phyloP scores from a whole-genome alignment of 192 early-diverging fungal species.

The Rhizophagus sp. region DNA sequence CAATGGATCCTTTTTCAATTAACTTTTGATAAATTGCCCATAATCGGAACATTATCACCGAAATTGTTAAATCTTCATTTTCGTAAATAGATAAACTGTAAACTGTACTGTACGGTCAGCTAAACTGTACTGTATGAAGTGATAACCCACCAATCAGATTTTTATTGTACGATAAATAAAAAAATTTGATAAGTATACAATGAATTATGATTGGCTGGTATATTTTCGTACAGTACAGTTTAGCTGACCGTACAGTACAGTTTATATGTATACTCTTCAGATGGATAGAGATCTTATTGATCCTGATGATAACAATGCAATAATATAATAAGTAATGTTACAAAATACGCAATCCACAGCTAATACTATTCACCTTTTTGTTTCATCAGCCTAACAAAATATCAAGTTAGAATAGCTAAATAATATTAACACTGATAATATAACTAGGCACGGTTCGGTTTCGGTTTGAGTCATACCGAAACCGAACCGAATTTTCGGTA shows the following conservation, averaged over 20 bases:
- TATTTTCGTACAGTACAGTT: too few relatives aligned
- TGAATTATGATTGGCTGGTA: too few relatives aligned
- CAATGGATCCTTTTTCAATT: background rate
- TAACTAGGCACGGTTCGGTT: too few relatives aligned
- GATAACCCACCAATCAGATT: too few relatives aligned
- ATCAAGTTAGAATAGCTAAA: background rate
- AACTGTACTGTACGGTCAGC: too few relatives aligned
- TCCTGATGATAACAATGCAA: background rate
- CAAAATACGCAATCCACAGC: background rate
- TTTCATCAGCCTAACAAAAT: background rate
- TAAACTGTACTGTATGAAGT: too few relatives aligned
- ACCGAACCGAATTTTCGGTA: too few relatives aligned
- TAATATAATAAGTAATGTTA: constrained; percentile 1
- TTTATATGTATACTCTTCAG: constrained; percentile 1
- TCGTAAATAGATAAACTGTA: too few relatives aligned
- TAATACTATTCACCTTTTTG: constrained; percentile 1
- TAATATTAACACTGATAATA: background rate
- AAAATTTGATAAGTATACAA: too few relatives aligned
- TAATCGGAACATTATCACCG: background rate
- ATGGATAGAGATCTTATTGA: background rate
- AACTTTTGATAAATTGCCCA: background rate
- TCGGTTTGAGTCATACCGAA: too few relatives aligned
- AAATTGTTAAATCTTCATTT: background rate
- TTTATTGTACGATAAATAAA: too few relatives aligned
- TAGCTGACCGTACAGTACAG: too few relatives aligned